Evolutionary conservation across 768 basidiomycete genomes (phyloP).

Genomic region (Boletus sp.): DNA sequence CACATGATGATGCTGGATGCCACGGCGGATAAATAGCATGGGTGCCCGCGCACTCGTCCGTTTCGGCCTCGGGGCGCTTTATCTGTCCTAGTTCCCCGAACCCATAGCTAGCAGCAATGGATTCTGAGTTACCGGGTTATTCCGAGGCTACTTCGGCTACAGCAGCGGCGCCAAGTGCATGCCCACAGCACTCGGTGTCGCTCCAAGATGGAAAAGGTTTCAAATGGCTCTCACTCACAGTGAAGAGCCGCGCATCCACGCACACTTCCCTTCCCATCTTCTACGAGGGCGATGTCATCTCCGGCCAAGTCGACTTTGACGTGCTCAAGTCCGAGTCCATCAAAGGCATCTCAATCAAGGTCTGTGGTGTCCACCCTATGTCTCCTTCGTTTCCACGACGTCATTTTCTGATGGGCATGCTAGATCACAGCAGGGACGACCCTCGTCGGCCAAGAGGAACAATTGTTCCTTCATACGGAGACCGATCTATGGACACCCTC

Average conservation of each 20-base stretch:
- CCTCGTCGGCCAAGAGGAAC: constrained; percentile 55
- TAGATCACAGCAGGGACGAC: constrained; percentile 48
- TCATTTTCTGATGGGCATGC: neutral
- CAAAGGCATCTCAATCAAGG: constrained; percentile 48
- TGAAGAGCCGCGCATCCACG: constrained; percentile 42
- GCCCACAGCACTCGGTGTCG: constrained; percentile 38
- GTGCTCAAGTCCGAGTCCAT: constrained; percentile 48
- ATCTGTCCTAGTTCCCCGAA: no score
- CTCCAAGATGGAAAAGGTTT: constrained; percentile 41
- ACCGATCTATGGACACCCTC: constrained; percentile 42
- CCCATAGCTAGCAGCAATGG: neutral
- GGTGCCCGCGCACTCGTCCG: no score
- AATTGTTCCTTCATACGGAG: constrained; percentile 43
- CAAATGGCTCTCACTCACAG: constrained; percentile 47
- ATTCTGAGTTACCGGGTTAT: constrained; percentile 19
- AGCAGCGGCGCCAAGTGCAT: neutral
- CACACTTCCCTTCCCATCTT: constrained; percentile 44
- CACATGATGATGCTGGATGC: no score
- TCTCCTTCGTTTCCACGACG: neutral
- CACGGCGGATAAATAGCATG: no score
- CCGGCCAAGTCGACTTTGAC: constrained; percentile 51
- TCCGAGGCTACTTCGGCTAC: constrained; percentile 3
- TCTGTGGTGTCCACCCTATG: constrained; percentile 23
- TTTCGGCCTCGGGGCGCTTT: no score
- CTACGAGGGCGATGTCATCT: constrained; percentile 46